A percentile compares a stretch with the other conserved stretches of the same genome.
Conservation (phyloP, 2,329 filamentous ascomycete species). For the Paecilomyces niveus region DNA sequence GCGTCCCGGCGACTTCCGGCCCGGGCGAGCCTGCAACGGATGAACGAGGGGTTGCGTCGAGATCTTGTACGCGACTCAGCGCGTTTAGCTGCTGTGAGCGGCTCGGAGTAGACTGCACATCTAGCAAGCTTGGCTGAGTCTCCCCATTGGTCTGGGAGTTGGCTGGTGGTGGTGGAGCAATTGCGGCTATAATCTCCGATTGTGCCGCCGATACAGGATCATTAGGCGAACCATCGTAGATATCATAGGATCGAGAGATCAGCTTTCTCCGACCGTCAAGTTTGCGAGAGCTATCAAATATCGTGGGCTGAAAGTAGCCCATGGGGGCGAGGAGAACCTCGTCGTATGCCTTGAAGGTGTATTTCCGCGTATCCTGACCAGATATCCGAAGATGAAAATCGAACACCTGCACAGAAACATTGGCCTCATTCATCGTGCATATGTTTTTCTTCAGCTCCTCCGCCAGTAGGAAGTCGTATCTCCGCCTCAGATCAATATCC, state of each 20-base stretch:
- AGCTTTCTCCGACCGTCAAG: conserved; percentile 71
- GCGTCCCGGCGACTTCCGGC: conserved; percentile 68
- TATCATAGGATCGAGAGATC: conserved; percentile 80
- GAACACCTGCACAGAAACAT: conserved; percentile 79
- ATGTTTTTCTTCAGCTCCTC: conserved; percentile 94
- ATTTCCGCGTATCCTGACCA: conserved; percentile 84
- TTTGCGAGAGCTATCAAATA: conserved; percentile 80
- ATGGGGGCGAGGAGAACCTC: conserved; percentile 91
- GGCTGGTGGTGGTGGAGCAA: conserved; percentile 32
- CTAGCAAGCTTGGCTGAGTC: conserved; percentile 20
- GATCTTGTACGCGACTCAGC: conserved; percentile 59
- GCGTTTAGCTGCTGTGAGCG: conserved; percentile 60
- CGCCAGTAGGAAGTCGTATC: conserved; percentile 87
- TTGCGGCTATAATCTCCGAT: conserved; percentile 53
- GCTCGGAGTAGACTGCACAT: conserved; percentile 38
- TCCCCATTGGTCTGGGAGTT: conserved; percentile 29
- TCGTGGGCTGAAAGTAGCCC: conserved; percentile 83
- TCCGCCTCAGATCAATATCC: conserved; percentile 82
- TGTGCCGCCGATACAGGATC: conserved; percentile 85
- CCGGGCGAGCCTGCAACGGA: conserved; percentile 83
- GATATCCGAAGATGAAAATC: conserved; percentile 87
- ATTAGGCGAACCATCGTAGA: conserved; percentile 88
- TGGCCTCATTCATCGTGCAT: conserved; percentile 83
- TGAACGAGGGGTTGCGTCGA: conserved; percentile 70
- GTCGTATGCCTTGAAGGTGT: conserved; percentile 94